Conservation (phyloP, 2,329 filamentous ascomycete species). For the Colletotrichum sp. region DNA sequence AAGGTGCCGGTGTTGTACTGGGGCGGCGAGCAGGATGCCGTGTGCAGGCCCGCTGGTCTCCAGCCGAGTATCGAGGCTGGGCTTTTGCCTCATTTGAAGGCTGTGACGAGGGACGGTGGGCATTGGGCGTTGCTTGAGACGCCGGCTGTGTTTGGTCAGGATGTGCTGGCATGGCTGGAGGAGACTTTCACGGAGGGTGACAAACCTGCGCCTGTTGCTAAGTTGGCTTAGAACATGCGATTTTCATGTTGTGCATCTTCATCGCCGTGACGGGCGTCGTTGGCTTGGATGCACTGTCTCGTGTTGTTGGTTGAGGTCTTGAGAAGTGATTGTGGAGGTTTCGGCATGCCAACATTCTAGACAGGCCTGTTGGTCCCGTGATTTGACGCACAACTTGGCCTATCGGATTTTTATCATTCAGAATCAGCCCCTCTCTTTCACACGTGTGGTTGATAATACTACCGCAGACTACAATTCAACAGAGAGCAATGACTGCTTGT, state of each 20-base stretch:
- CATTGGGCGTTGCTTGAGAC: conserved; percentile 36
- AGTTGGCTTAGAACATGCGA: background rate
- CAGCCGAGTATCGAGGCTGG: conserved; percentile 23
- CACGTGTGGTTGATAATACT: background rate
- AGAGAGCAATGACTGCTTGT: no score
- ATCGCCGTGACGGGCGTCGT: background rate
- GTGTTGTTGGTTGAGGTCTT: background rate
- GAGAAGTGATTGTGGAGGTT: background rate
- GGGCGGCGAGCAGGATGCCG: conserved; percentile 28
- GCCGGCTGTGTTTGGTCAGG: conserved; percentile 28
- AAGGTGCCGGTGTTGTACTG: conserved; percentile 31
- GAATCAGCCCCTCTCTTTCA: background rate
- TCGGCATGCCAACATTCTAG: background rate
- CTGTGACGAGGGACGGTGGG: conserved; percentile 25
- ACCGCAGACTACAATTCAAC: background rate
- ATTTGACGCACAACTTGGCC: background rate
- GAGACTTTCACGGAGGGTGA: background rate
- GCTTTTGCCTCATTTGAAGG: conserved; percentile 27
- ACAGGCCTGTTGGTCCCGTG: background rate
- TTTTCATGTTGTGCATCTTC: background rate
- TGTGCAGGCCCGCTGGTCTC: conserved; percentile 27
- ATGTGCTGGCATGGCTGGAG: conserved; percentile 24
- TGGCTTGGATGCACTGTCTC: background rate
- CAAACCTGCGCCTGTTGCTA: background rate
- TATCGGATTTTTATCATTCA: background rate